phyloP scores from a whole-genome alignment of 2,329 filamentous ascomycete species.

The Sporothrix curviconia region DNA sequence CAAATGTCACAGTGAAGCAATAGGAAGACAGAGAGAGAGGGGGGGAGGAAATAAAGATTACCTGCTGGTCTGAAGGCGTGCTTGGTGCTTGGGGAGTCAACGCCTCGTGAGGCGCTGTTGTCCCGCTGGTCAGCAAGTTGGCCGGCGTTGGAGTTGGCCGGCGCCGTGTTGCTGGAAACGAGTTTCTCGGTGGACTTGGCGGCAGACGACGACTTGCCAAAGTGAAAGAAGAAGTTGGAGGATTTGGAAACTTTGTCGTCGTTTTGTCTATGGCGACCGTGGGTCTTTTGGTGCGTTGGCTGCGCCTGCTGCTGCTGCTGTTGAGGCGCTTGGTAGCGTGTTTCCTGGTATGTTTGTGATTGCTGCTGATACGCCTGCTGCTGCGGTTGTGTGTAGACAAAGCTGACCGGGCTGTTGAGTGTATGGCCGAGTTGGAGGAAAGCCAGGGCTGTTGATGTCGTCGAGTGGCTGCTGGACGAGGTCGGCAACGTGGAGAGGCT shows the following conservation, averaged over 20 bases:
- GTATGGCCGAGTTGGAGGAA: conserved; percentile 26
- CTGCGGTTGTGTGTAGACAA: conserved; percentile 21
- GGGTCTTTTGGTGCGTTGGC: conserved; percentile 24
- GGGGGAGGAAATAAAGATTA: conserved; percentile 13
- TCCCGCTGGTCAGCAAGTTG: conserved; percentile 30
- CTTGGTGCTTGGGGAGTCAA: conserved; percentile 25
- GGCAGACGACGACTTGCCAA: conserved; percentile 37
- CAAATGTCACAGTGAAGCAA: not conserved
- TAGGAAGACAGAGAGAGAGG: not conserved
- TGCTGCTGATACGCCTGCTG: conserved; percentile 21
- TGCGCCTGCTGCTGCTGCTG: conserved; percentile 17
- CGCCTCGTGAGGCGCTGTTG: conserved; percentile 34
- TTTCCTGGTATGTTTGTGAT: conserved; percentile 8
- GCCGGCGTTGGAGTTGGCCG: conserved; percentile 20
- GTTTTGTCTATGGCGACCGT: conserved; percentile 26
- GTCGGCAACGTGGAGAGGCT: conserved; percentile 28
- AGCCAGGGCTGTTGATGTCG: conserved; percentile 23
- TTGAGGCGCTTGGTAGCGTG: conserved; percentile 22
- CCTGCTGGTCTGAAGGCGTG: conserved; percentile 28
- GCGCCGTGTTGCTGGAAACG: not conserved
- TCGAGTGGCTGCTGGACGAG: conserved; percentile 25
- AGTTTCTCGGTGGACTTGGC: conserved; percentile 33
- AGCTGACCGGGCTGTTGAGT: conserved; percentile 17
- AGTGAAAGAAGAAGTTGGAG: conserved; percentile 44
- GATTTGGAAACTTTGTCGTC: conserved; percentile 39